phyloP scores from a whole-genome alignment of 2,329 filamentous ascomycete species.

The Fusarium odoratissimum region DNA sequence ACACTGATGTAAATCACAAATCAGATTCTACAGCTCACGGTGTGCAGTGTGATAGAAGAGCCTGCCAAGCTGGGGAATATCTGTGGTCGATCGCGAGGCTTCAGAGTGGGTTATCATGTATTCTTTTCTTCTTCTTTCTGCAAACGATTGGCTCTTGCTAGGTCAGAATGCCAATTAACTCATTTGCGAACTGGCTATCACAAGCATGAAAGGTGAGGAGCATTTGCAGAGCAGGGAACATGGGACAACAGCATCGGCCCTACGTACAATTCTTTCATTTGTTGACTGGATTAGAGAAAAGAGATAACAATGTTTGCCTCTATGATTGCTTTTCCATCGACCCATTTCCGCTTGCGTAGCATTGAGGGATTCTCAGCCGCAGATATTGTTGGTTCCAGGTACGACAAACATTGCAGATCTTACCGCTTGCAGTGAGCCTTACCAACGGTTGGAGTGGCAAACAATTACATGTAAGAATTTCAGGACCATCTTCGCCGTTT shows the following conservation, averaged over 20 bases:
- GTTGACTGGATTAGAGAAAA: too few species aligned
- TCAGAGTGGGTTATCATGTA: not conserved
- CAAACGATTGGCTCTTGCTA: accelerated
- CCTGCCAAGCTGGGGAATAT: accelerated
- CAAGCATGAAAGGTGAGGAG: not conserved
- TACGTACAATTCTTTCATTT: not conserved
- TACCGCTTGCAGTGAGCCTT: not conserved
- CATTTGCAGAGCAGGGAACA: not conserved
- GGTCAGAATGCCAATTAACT: not conserved
- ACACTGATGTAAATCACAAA: not conserved
- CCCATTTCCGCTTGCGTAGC: not conserved
- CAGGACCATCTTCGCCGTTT: not conserved
- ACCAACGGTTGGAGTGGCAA: not conserved
- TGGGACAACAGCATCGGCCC: not conserved
- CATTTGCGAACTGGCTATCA: not conserved
- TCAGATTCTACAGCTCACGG: not conserved
- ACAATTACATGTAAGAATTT: not conserved
- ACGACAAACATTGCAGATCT: not conserved
- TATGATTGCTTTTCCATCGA: not conserved
- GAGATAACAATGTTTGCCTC: not conserved
- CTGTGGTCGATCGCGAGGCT: not conserved
- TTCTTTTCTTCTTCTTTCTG: not conserved
- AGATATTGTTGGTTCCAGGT: not conserved
- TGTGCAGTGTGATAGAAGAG: not conserved
- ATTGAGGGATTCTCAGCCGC: not conserved